A percentile compares a stretch with the other conserved stretches of the same genome.
These are phyloP conservation scores for Coemansia sp. DNA, from an alignment of 192 early-diverging fungal genomes.

Conservation along the genomic window DNA sequence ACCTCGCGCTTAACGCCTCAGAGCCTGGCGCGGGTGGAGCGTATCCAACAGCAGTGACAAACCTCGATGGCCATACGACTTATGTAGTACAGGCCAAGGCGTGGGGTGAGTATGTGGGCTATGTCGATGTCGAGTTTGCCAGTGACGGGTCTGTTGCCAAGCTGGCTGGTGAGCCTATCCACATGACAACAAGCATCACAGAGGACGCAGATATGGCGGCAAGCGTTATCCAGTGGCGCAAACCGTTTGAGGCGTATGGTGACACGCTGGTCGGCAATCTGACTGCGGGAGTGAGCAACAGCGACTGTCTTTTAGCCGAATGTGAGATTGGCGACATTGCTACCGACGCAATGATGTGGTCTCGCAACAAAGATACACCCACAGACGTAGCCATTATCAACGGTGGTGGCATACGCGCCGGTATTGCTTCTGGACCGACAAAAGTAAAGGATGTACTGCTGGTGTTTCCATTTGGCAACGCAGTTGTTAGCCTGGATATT, in stretches of 20 bases:
- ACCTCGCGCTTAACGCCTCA: constrained; percentile 58
- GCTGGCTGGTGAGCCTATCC: constrained; percentile 62
- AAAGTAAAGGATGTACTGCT: constrained; percentile 61
- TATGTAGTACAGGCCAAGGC: constrained; percentile 72
- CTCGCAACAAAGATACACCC: constrained; percentile 22
- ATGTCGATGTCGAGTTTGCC: constrained; percentile 63
- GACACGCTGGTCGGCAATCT: constrained; percentile 55
- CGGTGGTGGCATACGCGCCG: constrained; percentile 67
- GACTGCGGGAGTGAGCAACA: constrained; percentile 41
- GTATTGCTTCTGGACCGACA: constrained; percentile 56
- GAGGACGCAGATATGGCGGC: constrained; percentile 50
- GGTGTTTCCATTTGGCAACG: constrained; percentile 66
- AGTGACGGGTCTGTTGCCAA: constrained; percentile 53
- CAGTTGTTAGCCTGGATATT: constrained; percentile 52
- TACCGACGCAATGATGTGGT: constrained; percentile 64
- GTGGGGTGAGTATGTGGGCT: constrained; percentile 67
- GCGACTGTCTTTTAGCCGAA: constrained; percentile 56
- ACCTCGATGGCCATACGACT: constrained; percentile 61
- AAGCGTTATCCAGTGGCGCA: constrained; percentile 58
- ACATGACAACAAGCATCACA: constrained; percentile 59
- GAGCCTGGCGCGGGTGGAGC: constrained; percentile 60
- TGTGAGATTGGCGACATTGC: constrained; percentile 68
- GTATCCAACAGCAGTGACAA: constrained; percentile 68
- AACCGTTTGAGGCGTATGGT: constrained; percentile 59
- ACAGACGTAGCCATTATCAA: constrained; percentile 64